A percentile compares a stretch with the other conserved stretches of the same genome.
These are phyloP conservation scores for Coemansia brasiliensis DNA, from an alignment of 192 early-diverging fungal genomes.

Conservation along the genomic window DNA sequence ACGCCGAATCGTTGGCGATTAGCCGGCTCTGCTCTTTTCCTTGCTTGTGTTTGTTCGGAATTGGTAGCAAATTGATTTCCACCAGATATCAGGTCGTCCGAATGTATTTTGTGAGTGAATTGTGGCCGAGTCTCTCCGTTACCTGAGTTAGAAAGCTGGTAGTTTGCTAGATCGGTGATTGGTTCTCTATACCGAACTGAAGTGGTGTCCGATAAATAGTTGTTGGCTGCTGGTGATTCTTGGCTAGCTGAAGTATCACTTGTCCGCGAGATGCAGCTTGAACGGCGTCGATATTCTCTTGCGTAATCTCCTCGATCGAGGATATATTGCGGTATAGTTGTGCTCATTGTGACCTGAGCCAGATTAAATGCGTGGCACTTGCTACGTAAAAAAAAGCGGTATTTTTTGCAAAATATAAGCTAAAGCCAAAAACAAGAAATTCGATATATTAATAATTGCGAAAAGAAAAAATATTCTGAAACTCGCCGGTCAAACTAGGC, in stretches of 20 bases:
- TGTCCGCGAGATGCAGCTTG: conserved; percentile 40
- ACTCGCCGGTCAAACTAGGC: neutral
- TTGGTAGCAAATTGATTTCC: neutral
- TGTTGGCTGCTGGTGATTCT: neutral
- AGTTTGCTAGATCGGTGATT: neutral
- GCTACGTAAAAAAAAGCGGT: neutral
- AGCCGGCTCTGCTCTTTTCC: neutral
- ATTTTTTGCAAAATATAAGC: neutral
- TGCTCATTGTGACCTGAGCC: conserved; percentile 7
- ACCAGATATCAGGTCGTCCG: neutral
- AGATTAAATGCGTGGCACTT: neutral
- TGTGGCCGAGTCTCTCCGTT: too few species aligned
- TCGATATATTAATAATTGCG: conserved; percentile 14
- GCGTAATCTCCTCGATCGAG: conserved; percentile 44
- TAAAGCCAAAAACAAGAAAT: neutral
- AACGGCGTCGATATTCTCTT: conserved; percentile 45
- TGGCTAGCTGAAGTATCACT: conserved; percentile 32
- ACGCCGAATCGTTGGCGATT: conserved; percentile 4
- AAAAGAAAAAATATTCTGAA: conserved; percentile 8
- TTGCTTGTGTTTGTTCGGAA: neutral
- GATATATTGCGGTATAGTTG: conserved; percentile 34
- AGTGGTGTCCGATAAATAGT: neutral
- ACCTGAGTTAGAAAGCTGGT: neutral
- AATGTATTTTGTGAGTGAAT: too few species aligned
- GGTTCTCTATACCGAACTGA: neutral